These are phyloP conservation scores for Linnemannia exigua DNA, from an alignment of 192 early-diverging fungal species.

Conservation along the genomic window DNA sequence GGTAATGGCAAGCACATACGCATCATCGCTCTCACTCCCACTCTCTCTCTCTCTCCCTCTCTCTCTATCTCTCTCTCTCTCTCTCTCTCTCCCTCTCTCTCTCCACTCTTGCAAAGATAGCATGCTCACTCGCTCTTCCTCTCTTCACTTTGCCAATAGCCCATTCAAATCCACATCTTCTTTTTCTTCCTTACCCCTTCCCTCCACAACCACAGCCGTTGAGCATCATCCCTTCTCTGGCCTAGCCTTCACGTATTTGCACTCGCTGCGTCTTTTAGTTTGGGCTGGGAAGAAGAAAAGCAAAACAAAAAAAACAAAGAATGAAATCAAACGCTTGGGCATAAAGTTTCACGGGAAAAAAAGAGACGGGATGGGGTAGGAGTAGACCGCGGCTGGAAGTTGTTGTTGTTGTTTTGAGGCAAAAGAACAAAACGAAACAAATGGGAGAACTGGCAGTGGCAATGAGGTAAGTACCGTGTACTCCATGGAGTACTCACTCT, in stretches of 20 bases:
- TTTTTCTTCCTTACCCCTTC: neutral
- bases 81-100: neutral
- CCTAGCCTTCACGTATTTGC: neutral
- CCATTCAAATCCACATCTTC: neutral
- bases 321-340: neutral
- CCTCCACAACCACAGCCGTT: conserved; percentile 11
- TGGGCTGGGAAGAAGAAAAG: neutral
- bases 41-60: no score
- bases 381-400: neutral
- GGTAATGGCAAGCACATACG: neutral
- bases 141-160: neutral
- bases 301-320: neutral
- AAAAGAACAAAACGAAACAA: neutral
- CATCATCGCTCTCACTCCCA: neutral
- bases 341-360: conserved; percentile 5
- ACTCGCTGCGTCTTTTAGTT: neutral
- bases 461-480: neutral
- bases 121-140: neutral
- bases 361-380: neutral
- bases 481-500: neutral
- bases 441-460: neutral
- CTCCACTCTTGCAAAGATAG: neutral
- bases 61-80: no score
- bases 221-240: neutral
- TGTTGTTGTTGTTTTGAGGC: neutral